Evolutionary conservation across 148 eudicot species (phyloP), one percentile per base, ranked within the genome.

Genomic region (Vaccinium vitisidaea): DNA sequence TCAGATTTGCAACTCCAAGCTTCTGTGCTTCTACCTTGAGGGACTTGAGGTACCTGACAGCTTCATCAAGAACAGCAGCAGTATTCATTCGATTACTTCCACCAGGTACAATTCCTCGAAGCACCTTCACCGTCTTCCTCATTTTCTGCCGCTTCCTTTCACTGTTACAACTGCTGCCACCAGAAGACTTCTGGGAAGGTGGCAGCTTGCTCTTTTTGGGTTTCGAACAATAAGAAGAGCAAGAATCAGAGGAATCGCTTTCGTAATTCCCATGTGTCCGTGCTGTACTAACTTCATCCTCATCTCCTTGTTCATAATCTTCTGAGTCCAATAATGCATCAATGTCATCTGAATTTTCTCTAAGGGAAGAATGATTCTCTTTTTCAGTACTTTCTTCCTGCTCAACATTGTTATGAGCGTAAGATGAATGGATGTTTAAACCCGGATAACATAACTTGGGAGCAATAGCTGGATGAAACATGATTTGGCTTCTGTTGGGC

Each of bases 211-310:
- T 54, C 86, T 85, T 89, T 77, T 78, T 88, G 61, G 87, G 67
- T 83, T 69, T 87, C 16, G 90, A 81, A 14, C 71, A 84, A 77
- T 89, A 88, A 63, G 77, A 88, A 56, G 90, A 92, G 82, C 89
- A 87, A 77, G 95, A 90, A 80, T 93, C 95, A 21, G 93, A 88
- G 14, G 92, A 92, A 73, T 89, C 88, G 79, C 91, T 79, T 59
- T 80, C 92, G 21, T 81, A 88, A 52, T 87, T 80, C 77, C 83
- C 89, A 61, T 84, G 73, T 19, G 93, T 89, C 15, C 93, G 87
- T 50, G 92, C 94, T 9, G 95, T 92, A 89, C 95, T 93, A 78
- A 92, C 88, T 81, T 85, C 94, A 79, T 93, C 96, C 73, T 90
- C 93, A 15, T 91, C 90, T 5, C 59, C 83, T 19, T 89, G 61